Conservation (phyloP, 495 filamentous ascomycete species). For the Evansstolkia leycettana region DNA sequence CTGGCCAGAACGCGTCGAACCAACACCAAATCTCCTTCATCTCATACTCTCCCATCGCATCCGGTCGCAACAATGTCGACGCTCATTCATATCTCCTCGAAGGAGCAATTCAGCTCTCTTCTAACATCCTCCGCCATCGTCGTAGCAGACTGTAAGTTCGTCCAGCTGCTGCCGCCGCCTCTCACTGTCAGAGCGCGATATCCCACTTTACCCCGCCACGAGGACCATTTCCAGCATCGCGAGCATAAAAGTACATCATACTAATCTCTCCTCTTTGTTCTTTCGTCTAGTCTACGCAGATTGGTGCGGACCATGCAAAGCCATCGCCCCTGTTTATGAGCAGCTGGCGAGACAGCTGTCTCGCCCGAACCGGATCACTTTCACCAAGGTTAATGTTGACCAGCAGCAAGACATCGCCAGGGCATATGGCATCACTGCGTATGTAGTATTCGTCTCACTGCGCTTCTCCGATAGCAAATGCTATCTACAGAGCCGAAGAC, state of each 20-base stretch:
- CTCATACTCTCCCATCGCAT: no score
- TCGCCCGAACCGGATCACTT: slow-evolving; percentile 60
- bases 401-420: slow-evolving; percentile 59
- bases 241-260: slow-evolving; percentile 1
- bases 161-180: slow-evolving; percentile 6
- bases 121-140: slow-evolving; percentile 59
- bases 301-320: slow-evolving; percentile 78
- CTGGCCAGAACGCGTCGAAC: no score
- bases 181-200: slow-evolving; percentile 1
- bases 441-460: slow-evolving; percentile 13
- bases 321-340: slow-evolving; percentile 75
- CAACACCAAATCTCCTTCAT: no score
- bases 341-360: slow-evolving; percentile 62
- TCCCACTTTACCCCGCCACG: slow-evolving; percentile 4
- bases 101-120: slow-evolving; percentile 56
- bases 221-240: slow-evolving; percentile 1
- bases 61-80: slow-evolving; percentile 39
- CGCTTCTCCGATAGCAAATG: no score
- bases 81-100: slow-evolving; percentile 57
- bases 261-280: slow-evolving; percentile 9
- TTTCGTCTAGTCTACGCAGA: slow-evolving; percentile 86
- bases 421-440: slow-evolving; percentile 62
- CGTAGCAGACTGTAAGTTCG: slow-evolving; percentile 70
- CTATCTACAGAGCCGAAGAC: no score
- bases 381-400: slow-evolving; percentile 80